Conservation (phyloP, 768 basidiomycete species). For the Mycena floridula region DNA sequence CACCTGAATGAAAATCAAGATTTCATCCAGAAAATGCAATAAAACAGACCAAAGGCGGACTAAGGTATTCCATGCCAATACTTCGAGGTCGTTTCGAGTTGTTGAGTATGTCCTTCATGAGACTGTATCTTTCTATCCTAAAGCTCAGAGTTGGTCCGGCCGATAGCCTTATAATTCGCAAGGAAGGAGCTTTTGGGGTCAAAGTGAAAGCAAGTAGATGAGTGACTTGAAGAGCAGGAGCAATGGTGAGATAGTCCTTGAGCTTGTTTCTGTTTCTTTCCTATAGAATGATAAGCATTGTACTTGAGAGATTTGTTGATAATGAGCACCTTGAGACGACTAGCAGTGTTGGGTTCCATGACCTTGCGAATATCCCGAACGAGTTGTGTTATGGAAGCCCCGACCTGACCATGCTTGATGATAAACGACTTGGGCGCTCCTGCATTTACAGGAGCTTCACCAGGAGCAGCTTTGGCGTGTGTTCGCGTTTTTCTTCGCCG, state of each 20-base stretch:
- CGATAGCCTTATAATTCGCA: conserved; percentile 83
- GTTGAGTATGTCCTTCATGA: conserved; percentile 78
- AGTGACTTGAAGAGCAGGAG: conserved; percentile 83
- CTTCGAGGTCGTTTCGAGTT: conserved; percentile 62
- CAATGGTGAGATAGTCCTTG: conserved; percentile 92
- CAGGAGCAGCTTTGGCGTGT: conserved; percentile 58
- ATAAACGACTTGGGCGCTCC: conserved; percentile 86
- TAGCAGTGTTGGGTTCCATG: conserved; percentile 98
- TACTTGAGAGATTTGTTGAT: not conserved
- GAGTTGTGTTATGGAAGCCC: conserved; percentile 78
- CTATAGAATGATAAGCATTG: conserved; percentile 32
- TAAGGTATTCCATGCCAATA: conserved; percentile 85
- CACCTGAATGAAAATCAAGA: conserved; percentile 45
- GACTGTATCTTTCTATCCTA: conserved; percentile 85
- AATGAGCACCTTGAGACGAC: conserved; percentile 69
- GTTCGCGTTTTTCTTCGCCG: conserved; percentile 76
- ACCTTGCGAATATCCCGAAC: conserved; percentile 92
- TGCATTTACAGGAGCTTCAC: conserved; percentile 23
- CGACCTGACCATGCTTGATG: conserved; percentile 93
- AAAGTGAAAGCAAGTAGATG: conserved; percentile 91
- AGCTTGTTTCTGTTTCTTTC: conserved; percentile 87
- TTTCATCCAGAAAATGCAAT: not conserved
- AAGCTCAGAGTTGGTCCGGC: conserved; percentile 93
- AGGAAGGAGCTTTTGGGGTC: conserved; percentile 76
- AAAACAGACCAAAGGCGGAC: conserved; percentile 76